phyloP scores from a whole-genome alignment of 306 rosid genomes.

The Lotus japonicus region DNA sequence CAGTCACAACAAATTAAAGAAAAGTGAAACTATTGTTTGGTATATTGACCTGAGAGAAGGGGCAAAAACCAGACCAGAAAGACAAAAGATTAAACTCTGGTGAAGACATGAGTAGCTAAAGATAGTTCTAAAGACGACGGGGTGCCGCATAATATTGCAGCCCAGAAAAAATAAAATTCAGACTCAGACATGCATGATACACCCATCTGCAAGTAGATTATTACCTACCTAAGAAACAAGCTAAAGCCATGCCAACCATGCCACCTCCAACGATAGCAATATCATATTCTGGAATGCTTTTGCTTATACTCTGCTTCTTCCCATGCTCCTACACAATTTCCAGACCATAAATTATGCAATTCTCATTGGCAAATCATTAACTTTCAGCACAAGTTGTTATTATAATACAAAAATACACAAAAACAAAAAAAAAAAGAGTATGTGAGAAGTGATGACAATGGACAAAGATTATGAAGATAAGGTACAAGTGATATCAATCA shows the following conservation, averaged over 20 bases:
- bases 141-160: too few species aligned
- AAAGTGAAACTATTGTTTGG: neutral
- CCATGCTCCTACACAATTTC: slow-evolving; percentile 42
- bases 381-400: neutral
- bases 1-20: neutral
- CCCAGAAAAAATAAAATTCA: neutral
- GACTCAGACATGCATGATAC: too few species aligned
- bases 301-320: slow-evolving; percentile 27
- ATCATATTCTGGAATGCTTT: slow-evolving; percentile 54
- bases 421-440: neutral
- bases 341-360: slow-evolving; percentile 12
- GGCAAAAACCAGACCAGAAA: neutral
- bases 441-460: neutral
- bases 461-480: neutral
- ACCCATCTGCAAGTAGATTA: slow-evolving; percentile 16
- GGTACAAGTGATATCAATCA: neutral
- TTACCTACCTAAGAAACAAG: slow-evolving; percentile 88
- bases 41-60: neutral
- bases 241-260: slow-evolving; percentile 89
- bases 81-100: slow-evolving; percentile 5
- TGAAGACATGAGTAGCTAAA: neutral
- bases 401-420: slow-evolving; percentile 3
- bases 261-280: slow-evolving; percentile 96
- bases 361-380: neutral
- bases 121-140: neutral